Evolutionary conservation across 768 basidiomycete species (phyloP).

Genomic region (Panaeolus papilionaceus): DNA sequence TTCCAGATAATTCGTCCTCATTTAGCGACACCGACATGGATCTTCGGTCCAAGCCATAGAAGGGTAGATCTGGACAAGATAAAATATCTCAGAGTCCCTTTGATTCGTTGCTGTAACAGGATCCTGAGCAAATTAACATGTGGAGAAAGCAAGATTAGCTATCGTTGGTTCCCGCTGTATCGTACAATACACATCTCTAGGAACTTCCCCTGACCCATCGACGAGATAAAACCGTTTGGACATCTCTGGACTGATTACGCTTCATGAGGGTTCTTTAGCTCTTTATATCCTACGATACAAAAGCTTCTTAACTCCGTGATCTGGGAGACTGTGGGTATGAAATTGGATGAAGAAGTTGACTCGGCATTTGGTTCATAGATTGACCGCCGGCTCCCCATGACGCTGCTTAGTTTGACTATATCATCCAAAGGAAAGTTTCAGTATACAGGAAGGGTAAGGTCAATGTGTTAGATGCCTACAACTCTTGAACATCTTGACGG

Average conservation of each 20-base stretch:
- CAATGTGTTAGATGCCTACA: not conserved
- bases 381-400: not conserved
- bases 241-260: not conserved
- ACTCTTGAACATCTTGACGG: not conserved
- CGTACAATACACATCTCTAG: not conserved
- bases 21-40: not conserved
- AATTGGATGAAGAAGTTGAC: not conserved
- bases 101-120: not conserved
- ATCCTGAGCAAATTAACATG: not conserved
- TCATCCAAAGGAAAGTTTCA: not conserved
- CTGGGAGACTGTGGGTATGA: not conserved
- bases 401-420: not conserved
- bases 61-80: not conserved
- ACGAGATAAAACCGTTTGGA: not conserved
- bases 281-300: not conserved
- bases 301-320: constrained; percentile 9
- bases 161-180: not conserved
- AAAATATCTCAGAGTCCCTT: not conserved
- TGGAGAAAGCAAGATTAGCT: not conserved
- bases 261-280: not conserved
- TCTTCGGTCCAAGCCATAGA: not conserved
- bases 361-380: not conserved
- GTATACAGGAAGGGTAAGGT: not conserved
- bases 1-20: not conserved
- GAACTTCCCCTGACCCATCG: not conserved